These are phyloP conservation scores for Cyclostephanos tholiformis DNA, from an alignment of 108 stramenopile species.

Conservation along the genomic window DNA sequence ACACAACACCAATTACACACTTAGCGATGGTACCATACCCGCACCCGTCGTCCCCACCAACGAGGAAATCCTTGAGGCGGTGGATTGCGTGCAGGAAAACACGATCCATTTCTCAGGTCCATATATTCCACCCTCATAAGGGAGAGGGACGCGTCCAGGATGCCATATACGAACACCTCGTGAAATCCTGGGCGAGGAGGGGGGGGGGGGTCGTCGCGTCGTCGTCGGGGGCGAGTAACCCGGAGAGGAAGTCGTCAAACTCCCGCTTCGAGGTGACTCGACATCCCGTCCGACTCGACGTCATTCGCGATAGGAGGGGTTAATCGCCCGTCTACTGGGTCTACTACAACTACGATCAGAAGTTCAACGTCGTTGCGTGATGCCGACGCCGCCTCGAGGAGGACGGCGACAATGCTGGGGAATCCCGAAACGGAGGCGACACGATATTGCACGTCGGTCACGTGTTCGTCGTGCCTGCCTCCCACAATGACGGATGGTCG, in stretches of 20 bases:
- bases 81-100: no score
- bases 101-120: constrained; percentile 22
- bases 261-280: no score
- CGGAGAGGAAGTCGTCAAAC: no score
- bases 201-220: no score
- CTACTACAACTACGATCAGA: constrained; percentile 21
- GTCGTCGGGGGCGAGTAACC: no score
- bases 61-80: no score
- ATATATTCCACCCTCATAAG: constrained; percentile 34
- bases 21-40: no score
- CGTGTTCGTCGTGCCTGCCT: constrained; percentile 24
- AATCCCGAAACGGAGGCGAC: not conserved
- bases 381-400: not conserved
- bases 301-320: no score
- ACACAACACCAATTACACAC: no score
- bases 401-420: not conserved
- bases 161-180: constrained; percentile 6
- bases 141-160: constrained; percentile 25
- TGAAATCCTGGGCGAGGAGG: no score
- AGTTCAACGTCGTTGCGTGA: constrained; percentile 32
- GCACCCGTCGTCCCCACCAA: not conserved
- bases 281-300: no score
- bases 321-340: constrained; percentile 33
- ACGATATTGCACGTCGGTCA: constrained; percentile 24
- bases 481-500: constrained; percentile 24